Conservation (phyloP, 805 yeast genomes). For the Pichia manshurica region DNA sequence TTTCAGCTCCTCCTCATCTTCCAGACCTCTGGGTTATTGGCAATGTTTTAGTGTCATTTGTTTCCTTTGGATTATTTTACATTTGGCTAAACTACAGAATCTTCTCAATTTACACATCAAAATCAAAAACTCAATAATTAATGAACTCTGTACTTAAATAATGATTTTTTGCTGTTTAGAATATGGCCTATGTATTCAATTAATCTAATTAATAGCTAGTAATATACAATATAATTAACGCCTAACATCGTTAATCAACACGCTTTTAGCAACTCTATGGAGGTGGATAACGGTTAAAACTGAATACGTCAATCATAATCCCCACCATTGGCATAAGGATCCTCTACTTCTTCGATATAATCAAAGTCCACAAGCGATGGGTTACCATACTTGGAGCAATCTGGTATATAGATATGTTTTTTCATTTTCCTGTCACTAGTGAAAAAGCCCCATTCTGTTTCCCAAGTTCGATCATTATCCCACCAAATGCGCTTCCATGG, state of each 20-base stretch:
- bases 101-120: conserved; percentile 18
- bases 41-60: conserved; percentile 69
- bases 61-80: conserved; percentile 70
- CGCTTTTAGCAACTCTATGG: no score
- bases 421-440: conserved; percentile 43
- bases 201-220: no score
- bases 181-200: no score
- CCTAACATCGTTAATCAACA: no score
- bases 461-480: conserved; percentile 49
- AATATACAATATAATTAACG: no score
- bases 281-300: no score
- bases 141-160: neutral
- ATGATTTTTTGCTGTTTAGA: no score
- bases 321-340: neutral
- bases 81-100: conserved; percentile 71
- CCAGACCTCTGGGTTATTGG: conserved; percentile 86
- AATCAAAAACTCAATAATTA: conserved; percentile 19
- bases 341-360: neutral
- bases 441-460: conserved; percentile 68
- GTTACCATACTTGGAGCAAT: conserved; percentile 22
- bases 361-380: neutral
- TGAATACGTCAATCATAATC: conserved; percentile 7
- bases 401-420: conserved; percentile 37
- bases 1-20: conserved; percentile 50
- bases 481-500: conserved; percentile 60